A percentile compares a stretch with the other conserved stretches of the same genome.
Conservation (phyloP, 140 eudicot species). For the Senecio squalidus region DNA sequence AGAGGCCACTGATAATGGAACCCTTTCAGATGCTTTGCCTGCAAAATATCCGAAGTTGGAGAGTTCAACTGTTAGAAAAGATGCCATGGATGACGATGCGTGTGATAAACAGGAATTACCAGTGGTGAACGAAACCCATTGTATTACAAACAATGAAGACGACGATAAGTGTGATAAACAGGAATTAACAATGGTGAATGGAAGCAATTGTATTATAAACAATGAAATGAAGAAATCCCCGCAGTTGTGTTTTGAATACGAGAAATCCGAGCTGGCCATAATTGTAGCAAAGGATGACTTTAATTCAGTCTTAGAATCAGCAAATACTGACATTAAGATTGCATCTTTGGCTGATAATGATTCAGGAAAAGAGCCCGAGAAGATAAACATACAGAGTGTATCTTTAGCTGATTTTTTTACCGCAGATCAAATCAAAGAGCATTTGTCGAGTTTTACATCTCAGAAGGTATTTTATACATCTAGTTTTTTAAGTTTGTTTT, state of each 20-base stretch:
- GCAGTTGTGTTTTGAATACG: constrained; percentile 16
- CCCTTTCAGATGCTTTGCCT: constrained; percentile 31
- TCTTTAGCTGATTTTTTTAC: constrained; percentile 62
- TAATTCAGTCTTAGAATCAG: constrained; percentile 6
- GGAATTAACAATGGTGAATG: constrained; percentile 7
- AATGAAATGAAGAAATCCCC: constrained; percentile 1
- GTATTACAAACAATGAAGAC: constrained; percentile 9
- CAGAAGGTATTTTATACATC: constrained; percentile 45
- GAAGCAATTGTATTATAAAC: constrained; percentile 16
- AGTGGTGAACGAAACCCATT: constrained; percentile 10
- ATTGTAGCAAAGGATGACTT: constrained; percentile 10
- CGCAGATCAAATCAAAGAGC: constrained; percentile 48
- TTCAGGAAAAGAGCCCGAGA: constrained; percentile 30
- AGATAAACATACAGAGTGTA: constrained; percentile 43
- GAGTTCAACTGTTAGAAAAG: constrained; percentile 14
- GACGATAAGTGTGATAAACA: too few species aligned
- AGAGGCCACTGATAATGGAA: constrained; percentile 15
- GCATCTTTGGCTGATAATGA: constrained; percentile 34
- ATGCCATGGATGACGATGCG: constrained; percentile 13
- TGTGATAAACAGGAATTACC: constrained; percentile 13
- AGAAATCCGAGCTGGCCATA: constrained; percentile 11
- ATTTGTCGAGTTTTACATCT: constrained; percentile 49
- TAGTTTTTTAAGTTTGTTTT: not conserved
- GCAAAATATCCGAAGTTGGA: constrained; percentile 49
- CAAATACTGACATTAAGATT: constrained; percentile 27